Percentiles rank a stretch among this genome's conserved stretches.
Evolutionary conservation across 2,329 filamentous ascomycete species (phyloP).

Genomic region (Ophiosphaerella narmari): DNA sequence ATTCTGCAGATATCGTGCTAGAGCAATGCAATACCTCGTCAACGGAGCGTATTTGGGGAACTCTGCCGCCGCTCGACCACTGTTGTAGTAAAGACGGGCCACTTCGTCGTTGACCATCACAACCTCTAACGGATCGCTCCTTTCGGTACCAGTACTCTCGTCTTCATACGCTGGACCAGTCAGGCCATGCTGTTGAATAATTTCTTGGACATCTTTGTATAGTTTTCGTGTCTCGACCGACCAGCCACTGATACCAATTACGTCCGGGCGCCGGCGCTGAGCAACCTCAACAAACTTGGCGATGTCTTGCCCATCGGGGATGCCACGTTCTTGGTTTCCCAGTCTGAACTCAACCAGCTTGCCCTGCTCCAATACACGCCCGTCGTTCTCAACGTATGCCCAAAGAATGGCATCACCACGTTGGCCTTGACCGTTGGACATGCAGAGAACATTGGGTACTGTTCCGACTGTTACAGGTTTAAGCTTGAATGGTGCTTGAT

Average conservation of each 20-base stretch:
- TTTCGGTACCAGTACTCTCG: constrained; percentile 69
- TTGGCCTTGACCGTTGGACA: constrained; percentile 84
- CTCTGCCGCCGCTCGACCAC: constrained; percentile 75
- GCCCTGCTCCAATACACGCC: constrained; percentile 84
- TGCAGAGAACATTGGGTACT: constrained; percentile 79
- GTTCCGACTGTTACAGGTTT: constrained; percentile 91
- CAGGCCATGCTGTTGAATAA: constrained; percentile 78
- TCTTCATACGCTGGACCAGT: constrained; percentile 83
- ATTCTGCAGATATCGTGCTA: constrained; percentile 92
- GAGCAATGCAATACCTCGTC: constrained; percentile 84
- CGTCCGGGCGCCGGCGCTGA: constrained; percentile 80
- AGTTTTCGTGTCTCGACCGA: constrained; percentile 84
- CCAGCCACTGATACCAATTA: constrained; percentile 87
- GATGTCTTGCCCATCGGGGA: constrained; percentile 67
- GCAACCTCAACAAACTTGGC: constrained; percentile 79
- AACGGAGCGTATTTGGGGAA: constrained; percentile 80
- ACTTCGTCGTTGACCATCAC: constrained; percentile 96
- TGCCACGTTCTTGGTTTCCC: constrained; percentile 67
- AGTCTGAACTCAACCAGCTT: constrained; percentile 78
- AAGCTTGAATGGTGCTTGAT: constrained; percentile 95
- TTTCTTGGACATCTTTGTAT: constrained; percentile 76
- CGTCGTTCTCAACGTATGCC: constrained; percentile 93
- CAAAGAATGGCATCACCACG: constrained; percentile 82
- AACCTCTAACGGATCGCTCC: constrained; percentile 81
- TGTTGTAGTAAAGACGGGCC: constrained; percentile 93